phyloP scores from a whole-genome alignment of 495 filamentous ascomycete species.

The Penicillium riverlandense region DNA sequence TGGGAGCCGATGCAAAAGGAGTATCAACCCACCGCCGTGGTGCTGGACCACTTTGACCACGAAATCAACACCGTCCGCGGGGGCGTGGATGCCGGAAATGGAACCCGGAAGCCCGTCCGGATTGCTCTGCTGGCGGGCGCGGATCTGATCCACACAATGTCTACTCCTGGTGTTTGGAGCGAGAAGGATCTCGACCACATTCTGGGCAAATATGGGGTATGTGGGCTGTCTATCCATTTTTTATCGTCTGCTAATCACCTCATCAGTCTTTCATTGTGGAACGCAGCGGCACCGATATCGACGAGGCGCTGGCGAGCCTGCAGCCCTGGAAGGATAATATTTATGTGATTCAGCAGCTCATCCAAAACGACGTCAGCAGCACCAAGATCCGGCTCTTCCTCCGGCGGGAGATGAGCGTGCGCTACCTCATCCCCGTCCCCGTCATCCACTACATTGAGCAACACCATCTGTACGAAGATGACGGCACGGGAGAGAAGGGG shows the following conservation, averaged over 20 bases:
- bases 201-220: conserved; percentile 68
- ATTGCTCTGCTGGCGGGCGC: conserved; percentile 75
- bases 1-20: conserved; percentile 67
- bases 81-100: conserved; percentile 61
- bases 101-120: conserved; percentile 51
- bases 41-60: conserved; percentile 82
- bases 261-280: conserved; percentile 74
- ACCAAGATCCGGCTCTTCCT: conserved; percentile 85
- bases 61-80: conserved; percentile 76
- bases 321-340: conserved; percentile 74
- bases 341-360: conserved; percentile 78
- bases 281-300: conserved; percentile 81
- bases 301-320: conserved; percentile 68
- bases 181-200: conserved; percentile 79
- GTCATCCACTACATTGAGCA: conserved; percentile 77
- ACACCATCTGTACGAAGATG: conserved; percentile 66
- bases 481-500: conserved; percentile 38
- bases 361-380: conserved; percentile 83
- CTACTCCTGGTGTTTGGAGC: conserved; percentile 68
- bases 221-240: conserved; percentile 3
- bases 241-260: not conserved
- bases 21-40: conserved; percentile 82
- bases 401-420: conserved; percentile 71
- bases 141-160: conserved; percentile 85
- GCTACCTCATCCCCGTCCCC: conserved; percentile 54